phyloP scores from a whole-genome alignment of 306 rosid genomes.

The Trifolium fragiferum region DNA sequence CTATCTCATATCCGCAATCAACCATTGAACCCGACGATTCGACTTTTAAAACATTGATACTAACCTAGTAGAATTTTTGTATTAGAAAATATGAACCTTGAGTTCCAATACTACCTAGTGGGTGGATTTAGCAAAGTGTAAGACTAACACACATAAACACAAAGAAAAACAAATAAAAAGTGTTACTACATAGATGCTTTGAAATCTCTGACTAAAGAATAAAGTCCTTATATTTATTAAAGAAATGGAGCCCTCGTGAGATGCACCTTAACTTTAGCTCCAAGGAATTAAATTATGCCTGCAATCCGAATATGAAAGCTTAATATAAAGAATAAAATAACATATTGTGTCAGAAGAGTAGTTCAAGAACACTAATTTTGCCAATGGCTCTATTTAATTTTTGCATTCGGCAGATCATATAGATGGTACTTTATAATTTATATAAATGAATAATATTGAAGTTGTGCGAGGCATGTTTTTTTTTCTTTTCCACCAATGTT shows the following conservation, averaged over 20 bases:
- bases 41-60: not conserved
- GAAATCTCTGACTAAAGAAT: slow-evolving; percentile 50
- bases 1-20: too few species aligned
- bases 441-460: slow-evolving; percentile 23
- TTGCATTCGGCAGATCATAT: slow-evolving; percentile 14
- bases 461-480: slow-evolving; percentile 53
- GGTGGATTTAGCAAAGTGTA: not conserved
- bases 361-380: slow-evolving; percentile 41
- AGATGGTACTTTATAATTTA: slow-evolving; percentile 20
- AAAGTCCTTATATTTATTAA: slow-evolving; percentile 41
- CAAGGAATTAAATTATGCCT: slow-evolving; percentile 61
- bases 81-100: not conserved
- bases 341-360: slow-evolving; percentile 50
- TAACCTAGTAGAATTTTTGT: not conserved
- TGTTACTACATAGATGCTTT: slow-evolving; percentile 47
- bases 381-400: slow-evolving; percentile 25
- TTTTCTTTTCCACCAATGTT: slow-evolving; percentile 14
- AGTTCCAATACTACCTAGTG: not conserved
- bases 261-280: slow-evolving; percentile 67
- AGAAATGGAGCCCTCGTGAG: slow-evolving; percentile 61
- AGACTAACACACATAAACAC: not conserved
- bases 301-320: slow-evolving; percentile 34
- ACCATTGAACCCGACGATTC: too few species aligned
- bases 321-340: slow-evolving; percentile 27
- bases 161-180: not conserved